phyloP scores from a whole-genome alignment of 768 basidiomycete genomes.

The Boletus huronensis region DNA sequence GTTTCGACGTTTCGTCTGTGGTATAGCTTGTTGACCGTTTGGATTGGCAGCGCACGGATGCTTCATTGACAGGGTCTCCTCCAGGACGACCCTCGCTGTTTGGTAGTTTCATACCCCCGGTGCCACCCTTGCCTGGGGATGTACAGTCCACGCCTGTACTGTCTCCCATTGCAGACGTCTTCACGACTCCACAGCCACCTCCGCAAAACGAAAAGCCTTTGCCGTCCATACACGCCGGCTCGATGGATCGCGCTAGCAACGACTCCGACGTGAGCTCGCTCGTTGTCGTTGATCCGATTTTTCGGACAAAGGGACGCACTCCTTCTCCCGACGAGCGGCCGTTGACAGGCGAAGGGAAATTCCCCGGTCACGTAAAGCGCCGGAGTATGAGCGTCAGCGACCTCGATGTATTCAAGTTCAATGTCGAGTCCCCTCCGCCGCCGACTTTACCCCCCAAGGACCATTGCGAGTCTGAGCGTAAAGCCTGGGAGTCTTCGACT shows the following conservation, averaged over 20 bases:
- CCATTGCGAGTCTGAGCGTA: constrained; percentile 19
- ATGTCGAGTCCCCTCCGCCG: constrained; percentile 35
- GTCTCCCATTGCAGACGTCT: constrained; percentile 53
- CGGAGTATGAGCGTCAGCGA: constrained; percentile 75
- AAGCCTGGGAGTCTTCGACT: constrained; percentile 40
- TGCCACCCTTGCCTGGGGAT: constrained; percentile 48
- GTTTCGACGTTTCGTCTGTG: constrained; percentile 19
- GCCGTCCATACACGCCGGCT: constrained; percentile 49
- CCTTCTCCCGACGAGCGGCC: constrained; percentile 30
- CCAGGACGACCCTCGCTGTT: constrained; percentile 30
- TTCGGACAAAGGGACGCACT: constrained; percentile 36
- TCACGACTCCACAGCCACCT: constrained; percentile 34
- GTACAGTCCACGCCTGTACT: constrained; percentile 35
- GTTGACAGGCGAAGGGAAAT: constrained; percentile 25
- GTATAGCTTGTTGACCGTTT: constrained; percentile 13
- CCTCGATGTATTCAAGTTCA: constrained; percentile 49
- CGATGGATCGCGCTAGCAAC: constrained; percentile 34
- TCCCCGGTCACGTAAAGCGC: constrained; percentile 43
- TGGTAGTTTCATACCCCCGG: constrained; percentile 37
- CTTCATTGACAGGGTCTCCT: constrained; percentile 32
- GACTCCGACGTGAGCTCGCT: constrained; percentile 54
- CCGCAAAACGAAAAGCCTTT: constrained; percentile 55
- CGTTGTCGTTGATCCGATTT: constrained; percentile 51
- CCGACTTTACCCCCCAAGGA: constrained; percentile 37
- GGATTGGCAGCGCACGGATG: constrained; percentile 55